Evolutionary conservation across 192 early-diverging fungal genomes (phyloP).

Genomic region (Umbelopsis ramanniana): DNA sequence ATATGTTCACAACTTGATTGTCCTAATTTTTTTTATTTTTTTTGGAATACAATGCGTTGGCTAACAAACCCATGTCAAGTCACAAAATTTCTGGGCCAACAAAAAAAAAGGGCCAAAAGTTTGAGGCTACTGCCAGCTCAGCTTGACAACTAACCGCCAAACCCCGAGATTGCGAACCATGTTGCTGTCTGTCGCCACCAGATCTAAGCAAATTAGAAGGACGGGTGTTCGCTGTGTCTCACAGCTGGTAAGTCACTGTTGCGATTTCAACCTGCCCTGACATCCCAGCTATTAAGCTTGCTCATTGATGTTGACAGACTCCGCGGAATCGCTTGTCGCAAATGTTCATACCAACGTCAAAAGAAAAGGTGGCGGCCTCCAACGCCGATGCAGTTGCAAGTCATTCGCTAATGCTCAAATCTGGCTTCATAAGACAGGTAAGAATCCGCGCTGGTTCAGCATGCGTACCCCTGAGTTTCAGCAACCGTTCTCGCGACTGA

Average conservation of each 20-base stretch:
- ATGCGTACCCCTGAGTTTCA: too few relatives aligned
- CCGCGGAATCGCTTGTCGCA: slow-evolving; percentile 38
- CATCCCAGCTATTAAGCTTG: neutral
- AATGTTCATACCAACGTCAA: slow-evolving; percentile 42
- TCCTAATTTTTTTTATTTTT: too few relatives aligned
- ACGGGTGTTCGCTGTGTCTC: neutral
- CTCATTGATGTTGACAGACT: neutral
- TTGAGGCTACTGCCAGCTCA: too few relatives aligned
- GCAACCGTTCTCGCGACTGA: neutral
- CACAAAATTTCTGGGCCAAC: slow-evolving; percentile 3
- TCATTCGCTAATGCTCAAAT: slow-evolving; percentile 63
- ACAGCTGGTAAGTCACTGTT: neutral
- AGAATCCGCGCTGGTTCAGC: neutral
- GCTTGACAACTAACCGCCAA: neutral
- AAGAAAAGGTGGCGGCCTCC: slow-evolving; percentile 29
- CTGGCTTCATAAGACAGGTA: slow-evolving; percentile 80
- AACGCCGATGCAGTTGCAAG: slow-evolving; percentile 40
- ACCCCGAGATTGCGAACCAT: neutral
- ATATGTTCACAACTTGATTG: neutral
- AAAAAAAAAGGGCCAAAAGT: slow-evolving; percentile 9
- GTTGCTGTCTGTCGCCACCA: neutral
- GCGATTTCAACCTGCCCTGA: neutral
- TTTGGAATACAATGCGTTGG: too few relatives aligned
- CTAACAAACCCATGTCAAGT: too few relatives aligned
- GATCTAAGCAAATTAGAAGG: neutral